Percentiles rank a stretch among this genome's conserved stretches.
Conservation (phyloP, 2,329 filamentous ascomycete species). For the Alternaria consortialis region DNA sequence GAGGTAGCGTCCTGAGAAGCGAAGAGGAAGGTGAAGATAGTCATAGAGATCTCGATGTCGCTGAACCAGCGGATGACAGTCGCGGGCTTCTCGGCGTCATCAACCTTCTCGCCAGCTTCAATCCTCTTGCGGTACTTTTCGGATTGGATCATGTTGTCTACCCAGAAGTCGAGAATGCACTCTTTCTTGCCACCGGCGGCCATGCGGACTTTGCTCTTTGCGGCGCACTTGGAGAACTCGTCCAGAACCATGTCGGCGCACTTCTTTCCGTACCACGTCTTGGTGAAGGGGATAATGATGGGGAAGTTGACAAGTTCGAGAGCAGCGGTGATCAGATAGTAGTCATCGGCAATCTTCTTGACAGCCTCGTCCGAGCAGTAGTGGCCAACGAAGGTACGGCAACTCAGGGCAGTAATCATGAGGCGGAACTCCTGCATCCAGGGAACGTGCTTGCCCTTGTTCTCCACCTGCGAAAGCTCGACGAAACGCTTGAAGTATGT, state of each 20-base stretch:
- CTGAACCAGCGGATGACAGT: conserved; percentile 85
- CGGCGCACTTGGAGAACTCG: conserved; percentile 90
- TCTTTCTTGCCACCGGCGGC: conserved; percentile 83
- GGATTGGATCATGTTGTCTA: conserved; percentile 81
- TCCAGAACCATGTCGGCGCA: conserved; percentile 89
- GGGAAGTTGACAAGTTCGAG: conserved; percentile 90
- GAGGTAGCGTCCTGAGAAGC: conserved; percentile 97
- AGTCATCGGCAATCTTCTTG: conserved; percentile 95
- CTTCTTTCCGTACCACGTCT: conserved; percentile 97
- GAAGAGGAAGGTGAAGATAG: conserved; percentile 95
- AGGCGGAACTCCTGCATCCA: conserved; percentile 96
- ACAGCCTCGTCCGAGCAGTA: conserved; percentile 91
- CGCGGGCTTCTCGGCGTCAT: conserved; percentile 77
- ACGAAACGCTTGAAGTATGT: conserved; percentile 84
- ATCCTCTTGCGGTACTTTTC: conserved; percentile 81
- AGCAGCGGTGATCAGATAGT: conserved; percentile 94
- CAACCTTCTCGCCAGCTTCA: conserved; percentile 69
- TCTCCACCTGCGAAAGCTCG: conserved; percentile 72
- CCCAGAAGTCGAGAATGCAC: conserved; percentile 96
- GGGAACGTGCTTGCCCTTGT: conserved; percentile 76
- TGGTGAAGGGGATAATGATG: conserved; percentile 92
- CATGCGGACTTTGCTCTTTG: conserved; percentile 93
- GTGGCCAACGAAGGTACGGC: conserved; percentile 95
- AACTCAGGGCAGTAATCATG: conserved; percentile 92
- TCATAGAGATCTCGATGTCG: conserved; percentile 91